phyloP scores from a whole-genome alignment of 306 rosid genomes.

The Cyamopsis tetragonoloba region DNA sequence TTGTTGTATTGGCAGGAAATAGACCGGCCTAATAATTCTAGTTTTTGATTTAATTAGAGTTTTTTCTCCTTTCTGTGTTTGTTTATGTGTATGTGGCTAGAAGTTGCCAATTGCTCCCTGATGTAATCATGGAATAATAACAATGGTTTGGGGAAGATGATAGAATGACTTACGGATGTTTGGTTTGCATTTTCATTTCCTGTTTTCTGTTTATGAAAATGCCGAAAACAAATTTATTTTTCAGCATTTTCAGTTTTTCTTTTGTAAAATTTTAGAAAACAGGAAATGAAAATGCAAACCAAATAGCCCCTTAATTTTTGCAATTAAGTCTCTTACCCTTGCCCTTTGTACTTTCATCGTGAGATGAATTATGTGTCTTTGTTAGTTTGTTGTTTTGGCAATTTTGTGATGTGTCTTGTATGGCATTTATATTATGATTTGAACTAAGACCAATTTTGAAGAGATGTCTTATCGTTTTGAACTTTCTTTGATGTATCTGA shows the following conservation, averaged over 20 bases:
- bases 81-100: not conserved
- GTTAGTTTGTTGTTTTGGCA: not conserved
- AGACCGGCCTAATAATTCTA: not conserved
- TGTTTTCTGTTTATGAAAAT: no score
- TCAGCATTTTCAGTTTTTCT: no score
- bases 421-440: not conserved
- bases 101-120: not conserved
- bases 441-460: not conserved
- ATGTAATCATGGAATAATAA: not conserved
- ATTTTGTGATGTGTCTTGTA: not conserved
- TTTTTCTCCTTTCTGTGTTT: not conserved
- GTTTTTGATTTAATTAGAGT: not conserved
- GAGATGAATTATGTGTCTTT: not conserved
- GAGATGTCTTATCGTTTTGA: not conserved
- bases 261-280: no score
- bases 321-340: not conserved
- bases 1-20: not conserved
- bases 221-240: no score
- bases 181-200: no score
- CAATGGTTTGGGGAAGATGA: no score
- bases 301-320: no score
- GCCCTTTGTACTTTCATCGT: not conserved
- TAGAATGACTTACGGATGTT: no score
- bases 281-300: no score
- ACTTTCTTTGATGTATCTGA: not conserved